These are phyloP conservation scores for Boletus semigastroideus DNA, from an alignment of 1,284 basidiomycete species.

Conservation along the genomic window DNA sequence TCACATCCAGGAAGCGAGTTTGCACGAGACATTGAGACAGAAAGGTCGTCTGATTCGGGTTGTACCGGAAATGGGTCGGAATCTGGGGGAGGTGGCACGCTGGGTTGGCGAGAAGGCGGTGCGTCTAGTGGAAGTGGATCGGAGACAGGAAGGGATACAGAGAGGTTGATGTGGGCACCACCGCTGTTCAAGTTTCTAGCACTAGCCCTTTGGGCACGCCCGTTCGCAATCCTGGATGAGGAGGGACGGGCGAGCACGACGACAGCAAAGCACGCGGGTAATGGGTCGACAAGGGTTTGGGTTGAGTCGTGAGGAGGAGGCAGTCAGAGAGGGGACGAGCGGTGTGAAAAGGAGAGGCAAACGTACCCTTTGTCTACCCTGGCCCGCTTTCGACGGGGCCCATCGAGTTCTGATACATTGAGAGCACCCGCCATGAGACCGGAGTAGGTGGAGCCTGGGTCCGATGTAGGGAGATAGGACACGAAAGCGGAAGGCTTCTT, in stretches of 20 bases:
- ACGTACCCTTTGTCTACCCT: conserved; percentile 71
- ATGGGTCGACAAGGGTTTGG: conserved; percentile 26
- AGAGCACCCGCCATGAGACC: conserved; percentile 65
- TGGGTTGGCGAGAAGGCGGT: conserved; percentile 37
- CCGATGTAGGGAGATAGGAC: conserved; percentile 76
- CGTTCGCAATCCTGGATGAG: conserved; percentile 48
- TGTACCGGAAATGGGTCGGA: conserved; percentile 43
- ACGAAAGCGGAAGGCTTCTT: conserved; percentile 63
- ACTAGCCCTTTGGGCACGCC: conserved; percentile 72
- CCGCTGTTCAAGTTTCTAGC: conserved; percentile 63
- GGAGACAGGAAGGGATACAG: conserved; percentile 34
- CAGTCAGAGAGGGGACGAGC: conserved; percentile 18
- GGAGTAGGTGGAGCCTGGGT: conserved; percentile 81
- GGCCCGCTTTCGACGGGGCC: conserved; percentile 67
- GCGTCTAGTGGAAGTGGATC: conserved; percentile 39
- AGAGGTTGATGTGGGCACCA: conserved; percentile 21
- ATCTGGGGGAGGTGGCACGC: conserved; percentile 38
- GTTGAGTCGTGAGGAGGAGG: conserved; percentile 17
- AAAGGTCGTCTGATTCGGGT: conserved; percentile 51
- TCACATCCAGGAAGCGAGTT: conserved; percentile 54
- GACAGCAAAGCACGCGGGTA: conserved; percentile 16
- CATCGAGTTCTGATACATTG: conserved; percentile 56
- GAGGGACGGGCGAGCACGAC: conserved; percentile 10
- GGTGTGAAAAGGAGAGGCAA: conserved; percentile 18
- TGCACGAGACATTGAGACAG: conserved; percentile 52